Base-by-base conservation (phyloP, 768 basidiomycete species). In the Suillus bovinus region DNA sequence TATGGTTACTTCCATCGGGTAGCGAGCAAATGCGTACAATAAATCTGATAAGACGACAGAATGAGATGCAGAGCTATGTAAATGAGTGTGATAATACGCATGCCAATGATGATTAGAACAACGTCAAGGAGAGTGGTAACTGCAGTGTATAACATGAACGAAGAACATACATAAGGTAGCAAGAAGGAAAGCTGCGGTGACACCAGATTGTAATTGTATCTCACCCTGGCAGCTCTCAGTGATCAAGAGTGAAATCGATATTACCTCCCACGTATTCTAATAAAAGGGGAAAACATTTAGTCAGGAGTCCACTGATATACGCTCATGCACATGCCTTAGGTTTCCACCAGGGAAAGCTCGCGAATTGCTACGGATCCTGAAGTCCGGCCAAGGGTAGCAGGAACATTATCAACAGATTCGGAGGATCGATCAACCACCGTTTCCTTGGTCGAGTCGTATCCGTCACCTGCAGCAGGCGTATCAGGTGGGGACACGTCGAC, bases 331-430 rank as follows among this genome's bases (percentile, higher is more conserved):
- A 56, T 56, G 6, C 55, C 55, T 56, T 39, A 39, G 38, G 38
- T 55, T 17, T 39, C 55, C 17, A 24, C 38, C 13, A 8, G 11
- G 11, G 38, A 29, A 29, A 56, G 24, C 17, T 20, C 29, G 38
- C 17, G 24, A 39, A 29, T 29, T 7, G n/a, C 38, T 20, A 4
- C 20, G 6, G 38, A 16, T 56, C 74, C 73, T 39, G 67, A 58
- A 47, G 74, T 66, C 57, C 70, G 73, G 53, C 73, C 71, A 44
- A 73, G 46, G 3, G 73, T 75, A 3, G 67, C 67, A 13, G 68
- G 64, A 24, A 65, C 53, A 29, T 71, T 67, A 36, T 70, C 64
- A 34, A 34, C 38, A 47, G 56, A 58, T 36, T 38, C 55, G 34
- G 59, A 61, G 41, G 42, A 61, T 46, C 46, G 31, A 50, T 65